Evolutionary conservation across 148 eudicot genomes (phyloP).

Genomic region (Bassia scoparia): DNA sequence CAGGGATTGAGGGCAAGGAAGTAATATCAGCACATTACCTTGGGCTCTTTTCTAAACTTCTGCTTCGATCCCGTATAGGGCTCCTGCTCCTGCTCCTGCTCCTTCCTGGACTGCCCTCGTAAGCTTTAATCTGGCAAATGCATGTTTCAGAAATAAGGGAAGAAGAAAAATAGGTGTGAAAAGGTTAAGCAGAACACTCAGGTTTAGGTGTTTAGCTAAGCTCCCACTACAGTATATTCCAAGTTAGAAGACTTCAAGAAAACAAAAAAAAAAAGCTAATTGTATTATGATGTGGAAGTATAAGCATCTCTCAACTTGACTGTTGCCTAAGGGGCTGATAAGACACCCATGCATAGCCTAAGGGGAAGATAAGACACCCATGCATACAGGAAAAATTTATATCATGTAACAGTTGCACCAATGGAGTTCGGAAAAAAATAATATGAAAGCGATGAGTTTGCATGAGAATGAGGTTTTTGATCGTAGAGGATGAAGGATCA

Average conservation of each 20-base stretch:
- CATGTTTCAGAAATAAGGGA: background rate
- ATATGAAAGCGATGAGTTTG: no score
- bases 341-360: no score
- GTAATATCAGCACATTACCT: constrained; percentile 15
- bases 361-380: no score
- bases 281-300: background rate
- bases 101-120: constrained; percentile 29
- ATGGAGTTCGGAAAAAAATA: no score
- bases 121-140: constrained; percentile 24
- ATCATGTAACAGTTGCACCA: no score
- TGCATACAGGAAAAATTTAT: no score
- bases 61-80: constrained; percentile 28
- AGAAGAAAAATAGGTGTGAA: background rate
- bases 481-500: no score
- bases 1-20: background rate
- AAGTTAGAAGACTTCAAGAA: no score
- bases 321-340: no score
- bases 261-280: no score
- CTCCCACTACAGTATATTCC: background rate
- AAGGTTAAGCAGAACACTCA: background rate
- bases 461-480: no score
- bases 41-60: constrained; percentile 24
- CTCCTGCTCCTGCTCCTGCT: constrained; percentile 25
- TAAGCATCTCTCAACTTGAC: background rate
- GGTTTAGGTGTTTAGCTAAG: background rate